Evolutionary conservation across 139 green algal species (phyloP), one percentile per base, ranked within the genome.

Genomic region (Diplosphaera chodatii): DNA sequence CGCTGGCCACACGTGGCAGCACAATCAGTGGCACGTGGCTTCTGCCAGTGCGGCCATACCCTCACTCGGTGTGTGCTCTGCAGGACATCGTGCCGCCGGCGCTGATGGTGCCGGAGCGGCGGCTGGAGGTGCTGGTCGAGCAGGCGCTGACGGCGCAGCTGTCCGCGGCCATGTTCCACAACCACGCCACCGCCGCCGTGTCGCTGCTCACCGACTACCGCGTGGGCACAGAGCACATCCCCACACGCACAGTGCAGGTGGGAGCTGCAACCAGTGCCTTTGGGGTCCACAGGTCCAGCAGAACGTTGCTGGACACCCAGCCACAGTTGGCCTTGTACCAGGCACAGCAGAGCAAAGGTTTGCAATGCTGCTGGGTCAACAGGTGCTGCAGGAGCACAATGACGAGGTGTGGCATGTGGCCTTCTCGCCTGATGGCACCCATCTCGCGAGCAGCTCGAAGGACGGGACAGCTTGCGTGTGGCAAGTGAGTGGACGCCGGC

Each of bases 351-450:
- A n/a, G n/a, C n/a, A n/a, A n/a, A n/a, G n/a, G n/a, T n/a, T n/a
- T n/a, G n/a, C n/a, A n/a, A n/a, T n/a, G n/a, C n/a, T n/a, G n/a
- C n/a, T n/a, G n/a, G n/a, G n/a, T n/a, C 29, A 78, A 67, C 86
- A 94, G 78, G 72, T 87, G 22, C 71, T 97, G 56, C 78, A 87
- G 33, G 84, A 76, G 30, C 92, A 97, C 72, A 82, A 25, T 0
- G 91, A 97, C 32, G 92, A 97, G 84, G 91, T 98, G 67, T 98
- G 93, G 93, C 88, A 95, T 72, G 63, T 97, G 31, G 74, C 84
- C n/a, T 97, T 98, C 81, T 91, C 81, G 8, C 86, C 93, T 73
- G 67, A 79, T 37, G 92, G 91, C 34, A 77, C 69, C 16, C 80
- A 82, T 75, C 80, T 97, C n/a, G 93, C 92, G 1, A 85, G 85